phyloP scores from a whole-genome alignment of 371 early-diverging fungal genomes.

The Apophysomyces trapeziformis region DNA sequence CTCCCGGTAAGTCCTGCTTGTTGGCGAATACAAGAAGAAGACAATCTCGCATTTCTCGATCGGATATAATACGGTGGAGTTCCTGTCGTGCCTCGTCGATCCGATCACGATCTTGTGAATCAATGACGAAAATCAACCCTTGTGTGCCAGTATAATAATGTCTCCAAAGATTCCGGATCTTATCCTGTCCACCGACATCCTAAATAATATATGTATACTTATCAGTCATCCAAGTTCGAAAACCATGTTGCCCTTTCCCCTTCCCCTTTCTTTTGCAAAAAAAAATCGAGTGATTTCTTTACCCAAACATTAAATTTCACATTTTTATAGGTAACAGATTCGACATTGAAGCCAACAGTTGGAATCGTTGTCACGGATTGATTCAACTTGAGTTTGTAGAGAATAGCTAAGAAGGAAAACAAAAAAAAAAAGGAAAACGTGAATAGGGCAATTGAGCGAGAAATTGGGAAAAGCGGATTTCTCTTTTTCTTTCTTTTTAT shows the following conservation, averaged over 20 bases:
- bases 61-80: conserved; percentile 79
- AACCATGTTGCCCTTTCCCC: neutral
- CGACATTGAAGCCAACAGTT: conserved; percentile 89
- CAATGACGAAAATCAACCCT: conserved; percentile 87
- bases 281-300: conserved; percentile 13
- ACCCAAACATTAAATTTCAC: conserved; percentile 89
- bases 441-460: neutral
- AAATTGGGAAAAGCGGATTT: neutral
- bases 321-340: conserved; percentile 89
- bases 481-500: neutral
- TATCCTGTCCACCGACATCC: conserved; percentile 93
- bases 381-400: conserved; percentile 88
- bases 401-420: conserved; percentile 58
- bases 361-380: conserved; percentile 89
- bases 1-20: conserved; percentile 85
- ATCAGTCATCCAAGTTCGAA: too few relatives aligned
- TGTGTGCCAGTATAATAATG: conserved; percentile 90
- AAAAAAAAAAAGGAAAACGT: conserved; percentile 4
- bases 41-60: conserved; percentile 85
- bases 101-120: conserved; percentile 83
- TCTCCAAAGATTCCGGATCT: conserved; percentile 89
- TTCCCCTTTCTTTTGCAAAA: conserved; percentile 4
- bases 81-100: conserved; percentile 86
- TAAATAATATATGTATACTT: conserved; percentile 25
- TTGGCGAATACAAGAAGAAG: conserved; percentile 85